phyloP scores from a whole-genome alignment of 140 eudicot species.

The Flaveria floridana region DNA sequence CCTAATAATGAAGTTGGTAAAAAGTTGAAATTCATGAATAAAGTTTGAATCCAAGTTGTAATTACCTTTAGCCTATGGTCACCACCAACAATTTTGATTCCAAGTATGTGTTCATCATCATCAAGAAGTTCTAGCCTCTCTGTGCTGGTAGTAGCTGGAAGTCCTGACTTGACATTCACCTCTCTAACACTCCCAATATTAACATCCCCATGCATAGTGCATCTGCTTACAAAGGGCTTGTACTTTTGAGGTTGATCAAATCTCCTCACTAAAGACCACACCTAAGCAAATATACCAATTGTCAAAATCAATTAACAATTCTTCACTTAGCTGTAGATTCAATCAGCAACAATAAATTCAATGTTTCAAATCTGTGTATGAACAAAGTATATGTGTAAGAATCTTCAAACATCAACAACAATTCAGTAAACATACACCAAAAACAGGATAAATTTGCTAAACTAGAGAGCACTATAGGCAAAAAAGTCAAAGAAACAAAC shows the following conservation, averaged over 20 bases:
- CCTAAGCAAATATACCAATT: slow-evolving; percentile 35
- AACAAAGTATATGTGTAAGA: too few relatives aligned
- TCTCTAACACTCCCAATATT: slow-evolving; percentile 72
- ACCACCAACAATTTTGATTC: slow-evolving; percentile 64
- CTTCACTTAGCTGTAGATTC: neutral
- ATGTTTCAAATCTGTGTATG: neutral
- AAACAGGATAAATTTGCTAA: neutral
- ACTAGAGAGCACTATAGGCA: neutral
- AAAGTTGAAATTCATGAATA: neutral
- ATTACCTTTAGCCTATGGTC: slow-evolving; percentile 74
- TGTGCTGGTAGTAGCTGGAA: slow-evolving; percentile 77
- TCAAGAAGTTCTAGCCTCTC: slow-evolving; percentile 68
- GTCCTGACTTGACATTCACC: slow-evolving; percentile 75
- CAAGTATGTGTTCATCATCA: slow-evolving; percentile 65
- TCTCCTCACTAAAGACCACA: slow-evolving; percentile 74
- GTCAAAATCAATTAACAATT: neutral
- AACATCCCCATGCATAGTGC: slow-evolving; percentile 56
- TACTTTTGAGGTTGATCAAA: slow-evolving; percentile 79
- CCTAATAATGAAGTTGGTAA: neutral
- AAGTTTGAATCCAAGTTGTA: neutral
- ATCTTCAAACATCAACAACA: neutral
- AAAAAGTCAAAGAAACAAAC: neutral
- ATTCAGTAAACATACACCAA: neutral
- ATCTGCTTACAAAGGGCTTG: slow-evolving; percentile 68
- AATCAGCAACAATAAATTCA: neutral